Conservation (phyloP, 139 green algal genomes). For the Closterium sp. region DNA sequence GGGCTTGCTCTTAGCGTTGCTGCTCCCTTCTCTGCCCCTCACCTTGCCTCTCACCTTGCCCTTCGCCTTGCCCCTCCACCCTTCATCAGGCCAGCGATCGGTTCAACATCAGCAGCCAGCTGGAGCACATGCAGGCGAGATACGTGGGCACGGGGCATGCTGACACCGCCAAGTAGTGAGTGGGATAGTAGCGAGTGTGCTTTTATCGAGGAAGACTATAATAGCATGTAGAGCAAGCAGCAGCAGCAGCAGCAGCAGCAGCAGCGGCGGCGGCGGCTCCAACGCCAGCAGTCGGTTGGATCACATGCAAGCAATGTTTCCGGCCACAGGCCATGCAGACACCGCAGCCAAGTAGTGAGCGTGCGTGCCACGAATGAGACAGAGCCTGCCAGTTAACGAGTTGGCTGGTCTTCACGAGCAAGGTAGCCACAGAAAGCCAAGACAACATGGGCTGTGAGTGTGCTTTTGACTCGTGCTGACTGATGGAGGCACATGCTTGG, state of each 20-base stretch:
- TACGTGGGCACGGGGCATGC: conserved; percentile 94
- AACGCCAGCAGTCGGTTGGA: too few relatives aligned
- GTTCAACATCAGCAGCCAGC: conserved; percentile 97
- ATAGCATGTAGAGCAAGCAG: too few relatives aligned
- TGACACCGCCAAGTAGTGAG: conserved; percentile 78
- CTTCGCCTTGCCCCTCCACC: neutral
- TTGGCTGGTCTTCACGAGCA: neutral
- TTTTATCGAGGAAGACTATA: neutral
- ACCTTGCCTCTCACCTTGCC: neutral
- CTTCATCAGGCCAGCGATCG: conserved; percentile 66
- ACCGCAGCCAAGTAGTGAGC: too few relatives aligned
- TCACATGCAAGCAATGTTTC: too few relatives aligned
- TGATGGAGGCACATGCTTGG: too few relatives aligned
- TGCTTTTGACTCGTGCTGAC: too few relatives aligned
- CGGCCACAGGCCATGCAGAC: too few relatives aligned
- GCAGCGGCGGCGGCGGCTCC: too few relatives aligned
- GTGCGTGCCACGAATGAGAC: too few relatives aligned
- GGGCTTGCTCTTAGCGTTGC: neutral
- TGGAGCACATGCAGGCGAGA: conserved; percentile 96
- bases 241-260: too few relatives aligned
- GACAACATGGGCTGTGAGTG: too few relatives aligned
- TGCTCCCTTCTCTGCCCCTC: neutral
- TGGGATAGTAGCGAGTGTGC: too few relatives aligned
- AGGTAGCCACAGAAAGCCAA: neutral
- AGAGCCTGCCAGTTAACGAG: neutral